Conservation (phyloP, 805 yeast genomes). For the Scheffersomyces ergatensis region DNA sequence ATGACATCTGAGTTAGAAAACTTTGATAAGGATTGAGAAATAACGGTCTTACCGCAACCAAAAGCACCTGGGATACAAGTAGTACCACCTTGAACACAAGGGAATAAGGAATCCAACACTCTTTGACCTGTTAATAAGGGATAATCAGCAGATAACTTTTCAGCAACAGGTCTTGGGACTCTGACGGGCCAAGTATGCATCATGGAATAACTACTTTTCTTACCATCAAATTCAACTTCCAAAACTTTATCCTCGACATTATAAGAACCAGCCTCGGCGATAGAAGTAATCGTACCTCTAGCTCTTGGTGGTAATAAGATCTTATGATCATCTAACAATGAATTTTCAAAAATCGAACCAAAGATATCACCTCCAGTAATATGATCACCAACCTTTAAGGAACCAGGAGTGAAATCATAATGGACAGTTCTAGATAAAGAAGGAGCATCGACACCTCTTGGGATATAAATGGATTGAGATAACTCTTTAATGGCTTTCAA, state of each 20-base stretch:
- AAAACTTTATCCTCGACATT: constrained; percentile 84
- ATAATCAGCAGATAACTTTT: constrained; percentile 87
- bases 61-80: constrained; percentile 99
- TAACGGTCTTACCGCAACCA: constrained; percentile 99
- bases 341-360: constrained; percentile 92
- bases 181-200: constrained; percentile 99
- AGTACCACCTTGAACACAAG: constrained; percentile 99
- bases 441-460: constrained; percentile 98
- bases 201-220: constrained; percentile 78
- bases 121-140: constrained; percentile 98
- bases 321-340: constrained; percentile 88
- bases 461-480: constrained; percentile 92
- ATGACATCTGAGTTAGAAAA: constrained; percentile 97
- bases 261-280: constrained; percentile 90
- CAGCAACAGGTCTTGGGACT: constrained; percentile 98
- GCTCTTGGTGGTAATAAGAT: constrained; percentile 97
- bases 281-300: constrained; percentile 89
- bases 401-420: constrained; percentile 84
- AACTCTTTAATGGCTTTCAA: constrained; percentile 85
- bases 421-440: constrained; percentile 79
- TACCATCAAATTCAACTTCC: constrained; percentile 94
- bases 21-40: constrained; percentile 95
- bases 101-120: constrained; percentile 95
- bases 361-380: constrained; percentile 97
- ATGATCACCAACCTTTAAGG: constrained; percentile 89